Evolutionary conservation across 73 alveolate genomes (phyloP).

Genomic region (Blepharisma stoltei): DNA sequence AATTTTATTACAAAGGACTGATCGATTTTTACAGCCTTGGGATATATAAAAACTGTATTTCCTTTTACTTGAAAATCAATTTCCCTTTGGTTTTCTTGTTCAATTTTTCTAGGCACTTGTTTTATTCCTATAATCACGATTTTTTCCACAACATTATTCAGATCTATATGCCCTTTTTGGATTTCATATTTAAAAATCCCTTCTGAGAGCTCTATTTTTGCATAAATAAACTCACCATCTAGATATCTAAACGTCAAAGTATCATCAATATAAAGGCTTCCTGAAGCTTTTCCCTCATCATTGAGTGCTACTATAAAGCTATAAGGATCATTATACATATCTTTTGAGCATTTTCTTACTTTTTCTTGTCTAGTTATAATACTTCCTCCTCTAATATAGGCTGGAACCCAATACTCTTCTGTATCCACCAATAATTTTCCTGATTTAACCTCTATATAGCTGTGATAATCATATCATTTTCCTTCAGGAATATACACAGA

Average conservation of each 20-base stretch:
- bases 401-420: constrained; percentile 44
- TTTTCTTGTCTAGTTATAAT: constrained; percentile 57
- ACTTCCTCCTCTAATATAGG: constrained; percentile 65
- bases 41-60: no score
- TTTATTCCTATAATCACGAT: constrained; percentile 2
- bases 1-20: no score
- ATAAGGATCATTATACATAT: constrained; percentile 73
- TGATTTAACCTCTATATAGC: constrained; percentile 32
- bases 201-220: constrained; percentile 39
- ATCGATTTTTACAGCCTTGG: no score
- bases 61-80: no score
- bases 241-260: constrained; percentile 48
- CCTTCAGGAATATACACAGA: constrained; percentile 58
- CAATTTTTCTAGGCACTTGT: not conserved
- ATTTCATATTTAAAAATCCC: not conserved
- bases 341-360: constrained; percentile 50
- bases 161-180: not conserved
- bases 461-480: constrained; percentile 69
- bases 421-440: constrained; percentile 27
- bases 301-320: constrained; percentile 48
- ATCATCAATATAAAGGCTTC: constrained; percentile 64
- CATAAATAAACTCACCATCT: constrained; percentile 47
- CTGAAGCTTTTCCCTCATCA: constrained; percentile 44
- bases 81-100: not conserved
- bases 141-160: not conserved